Evolutionary conservation across 176 grass and related monocot genomes (phyloP), one percentile per base, ranked within the genome.

Genomic region (Carex scoparia): DNA sequence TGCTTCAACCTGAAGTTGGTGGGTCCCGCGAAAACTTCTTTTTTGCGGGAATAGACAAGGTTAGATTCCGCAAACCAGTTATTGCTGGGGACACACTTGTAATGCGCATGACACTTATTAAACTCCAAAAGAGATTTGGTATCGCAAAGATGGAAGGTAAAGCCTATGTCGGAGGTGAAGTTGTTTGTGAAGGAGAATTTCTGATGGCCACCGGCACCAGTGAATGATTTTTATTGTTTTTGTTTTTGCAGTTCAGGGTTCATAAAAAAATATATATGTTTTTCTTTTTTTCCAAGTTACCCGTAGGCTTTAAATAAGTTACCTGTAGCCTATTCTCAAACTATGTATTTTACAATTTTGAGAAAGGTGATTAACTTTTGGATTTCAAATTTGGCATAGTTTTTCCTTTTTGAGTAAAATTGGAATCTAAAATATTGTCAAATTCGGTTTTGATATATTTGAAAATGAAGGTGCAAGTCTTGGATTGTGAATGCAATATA

Each of bases 141-240:
- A 87, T 99, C 11, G 96, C 96, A 57, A 99, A 95, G 85, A 94
- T 95, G 93, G 91, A 99, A 79, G 96, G 96, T 79, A 99, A 99
- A 84, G 93, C 95, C 40, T 98, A 95, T 81, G 95, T 98, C 13
- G 95, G 93, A 72, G 93, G 88, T 2, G 93, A 98, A 3, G 62
- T 95, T 32, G 95, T 95, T 18, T 98, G 95, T 61, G 93, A 98
- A 65, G 96, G 96, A 30, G 96, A 98, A 58, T 95, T 98, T 79
- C 62, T 98, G 42, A 92, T 98, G 49, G 84, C 94, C 63, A 98
- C 91, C 0, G 86, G 82, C n/a, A 87, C 38, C 38, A 40, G 69
- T 4, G 88, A 65, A 42, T 92, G 84, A 69, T 55, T 33, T 18
- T 44, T 18, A 14, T 15, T 78, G 12, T 78, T 32, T 57, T 13